Base-by-base conservation (phyloP, 257 asterid species). In the Craterostigma plantagineum region DNA sequence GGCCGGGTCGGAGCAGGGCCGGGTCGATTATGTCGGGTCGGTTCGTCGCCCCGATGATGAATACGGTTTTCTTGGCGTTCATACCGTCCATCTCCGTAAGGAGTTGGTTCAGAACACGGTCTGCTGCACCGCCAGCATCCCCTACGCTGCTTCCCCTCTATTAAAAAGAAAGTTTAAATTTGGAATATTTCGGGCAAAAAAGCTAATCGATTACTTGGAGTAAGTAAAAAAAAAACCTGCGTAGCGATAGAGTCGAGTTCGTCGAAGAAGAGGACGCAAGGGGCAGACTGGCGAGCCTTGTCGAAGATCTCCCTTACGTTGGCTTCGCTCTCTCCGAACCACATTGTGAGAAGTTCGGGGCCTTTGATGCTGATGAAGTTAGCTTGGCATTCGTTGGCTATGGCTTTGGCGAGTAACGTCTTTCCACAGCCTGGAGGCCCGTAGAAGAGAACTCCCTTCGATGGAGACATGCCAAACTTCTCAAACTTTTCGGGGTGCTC, bases 351-450 rank as follows among this genome's bases (percentile, higher is more conserved):
- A 64, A 74, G 35, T 52, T 74, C 84, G 0, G 84, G 84, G 1
- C 84, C 84, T 50, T 74, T 74, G 23, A 74, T 45, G 16, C 79
- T 74, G 52, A 74, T 74, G 53, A 74, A 74, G 60, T 74, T 74
- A 5, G 84, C 79, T 39, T 70, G 84, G 16, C 84, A 74, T 30
- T 70, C 84, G 44, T 75, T 75, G 4, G 85, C 85, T 42, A 75
- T 75, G 34, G 85, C 85, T 52, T 75, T 75, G 54, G 85, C 85
- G 17, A 75, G 60, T 34, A 75, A 35, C 13, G 80, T 70, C 45
- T 75, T 75, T 13, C 85, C 85, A 59, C 84, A 74, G 15, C 84
- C 84, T 15, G 79, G 84, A 27, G 84, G 84, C 14, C 84, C 84
- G 7, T 74, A 70, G 50, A 74, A 74, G 41, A 70, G 76, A 42